Evolutionary conservation across 2,329 filamentous ascomycete genomes (phyloP).

Genomic region (Venturia aucupariae): DNA sequence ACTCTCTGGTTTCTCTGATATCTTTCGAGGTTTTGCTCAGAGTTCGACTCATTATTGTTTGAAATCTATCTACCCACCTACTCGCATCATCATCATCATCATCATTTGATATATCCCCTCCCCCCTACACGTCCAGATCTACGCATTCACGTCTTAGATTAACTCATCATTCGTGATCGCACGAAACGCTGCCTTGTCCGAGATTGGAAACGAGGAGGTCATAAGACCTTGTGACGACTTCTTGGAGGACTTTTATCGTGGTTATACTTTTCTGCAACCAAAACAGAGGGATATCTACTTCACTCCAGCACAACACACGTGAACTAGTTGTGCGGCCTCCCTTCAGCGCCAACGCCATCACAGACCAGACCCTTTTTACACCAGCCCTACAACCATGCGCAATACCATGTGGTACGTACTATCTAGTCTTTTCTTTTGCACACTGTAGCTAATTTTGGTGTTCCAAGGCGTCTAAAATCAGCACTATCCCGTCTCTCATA

Average conservation of each 20-base stretch:
- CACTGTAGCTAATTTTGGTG: neutral
- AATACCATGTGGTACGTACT: conserved; percentile 4
- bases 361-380: neutral
- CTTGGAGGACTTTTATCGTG: neutral
- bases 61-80: too few species aligned
- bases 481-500: neutral
- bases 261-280: neutral
- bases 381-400: neutral
- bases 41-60: too few species aligned
- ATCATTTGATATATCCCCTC: too few species aligned
- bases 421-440: neutral
- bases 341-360: neutral
- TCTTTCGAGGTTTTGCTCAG: too few species aligned
- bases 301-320: neutral
- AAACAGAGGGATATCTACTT: neutral
- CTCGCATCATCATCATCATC: too few species aligned
- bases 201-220: neutral
- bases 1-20: too few species aligned
- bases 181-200: neutral
- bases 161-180: neutral
- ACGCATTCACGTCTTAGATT: neutral
- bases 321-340: neutral
- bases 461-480: neutral
- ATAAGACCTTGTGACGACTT: too few species aligned
- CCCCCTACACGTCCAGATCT: too few species aligned